A percentile compares a stretch with the other conserved stretches of the same genome.
Evolutionary conservation across 352 stramenopile genomes (phyloP).

Genomic region (Blastocystis sp.): DNA sequence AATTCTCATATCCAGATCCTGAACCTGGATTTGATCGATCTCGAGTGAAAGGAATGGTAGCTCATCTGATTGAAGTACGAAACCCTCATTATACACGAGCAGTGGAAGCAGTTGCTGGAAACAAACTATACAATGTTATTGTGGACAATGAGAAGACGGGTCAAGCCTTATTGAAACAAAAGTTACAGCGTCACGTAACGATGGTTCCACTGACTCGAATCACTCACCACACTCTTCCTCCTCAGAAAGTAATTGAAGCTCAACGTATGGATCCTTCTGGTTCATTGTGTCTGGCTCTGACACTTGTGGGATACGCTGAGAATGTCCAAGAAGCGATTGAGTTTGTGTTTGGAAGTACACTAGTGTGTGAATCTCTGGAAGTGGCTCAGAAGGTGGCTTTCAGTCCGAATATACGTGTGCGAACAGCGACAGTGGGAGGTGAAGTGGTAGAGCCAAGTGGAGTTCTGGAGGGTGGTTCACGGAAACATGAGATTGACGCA

Average conservation of each 20-base stretch:
- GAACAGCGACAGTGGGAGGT: constrained; percentile 91
- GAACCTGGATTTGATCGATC: constrained; percentile 84
- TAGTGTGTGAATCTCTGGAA: constrained; percentile 75
- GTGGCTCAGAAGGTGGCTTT: constrained; percentile 71
- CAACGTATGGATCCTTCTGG: not conserved
- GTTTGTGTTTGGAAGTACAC: constrained; percentile 92
- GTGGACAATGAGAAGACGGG: constrained; percentile 94
- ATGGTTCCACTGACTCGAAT: constrained; percentile 98
- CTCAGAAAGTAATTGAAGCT: not conserved
- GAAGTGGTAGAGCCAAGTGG: constrained; percentile 94
- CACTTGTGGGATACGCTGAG: constrained; percentile 71
- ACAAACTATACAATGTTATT: constrained; percentile 95
- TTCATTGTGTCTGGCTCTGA: not conserved
- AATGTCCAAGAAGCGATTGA: constrained; percentile 88
- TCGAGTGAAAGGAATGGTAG: constrained; percentile 92
- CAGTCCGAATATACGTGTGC: constrained; percentile 78
- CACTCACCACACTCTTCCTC: constrained; percentile 70
- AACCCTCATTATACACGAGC: constrained; percentile 83
- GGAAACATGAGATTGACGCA: not conserved
- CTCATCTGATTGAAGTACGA: constrained; percentile 86
- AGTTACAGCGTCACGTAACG: constrained; percentile 87
- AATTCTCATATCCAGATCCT: constrained; percentile 86
- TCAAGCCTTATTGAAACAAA: constrained; percentile 91
- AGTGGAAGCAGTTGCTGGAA: constrained; percentile 91
- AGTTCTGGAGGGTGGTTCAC: constrained; percentile 83